phyloP scores from a whole-genome alignment of 1,284 basidiomycete species.

The Ustilago nuda region DNA sequence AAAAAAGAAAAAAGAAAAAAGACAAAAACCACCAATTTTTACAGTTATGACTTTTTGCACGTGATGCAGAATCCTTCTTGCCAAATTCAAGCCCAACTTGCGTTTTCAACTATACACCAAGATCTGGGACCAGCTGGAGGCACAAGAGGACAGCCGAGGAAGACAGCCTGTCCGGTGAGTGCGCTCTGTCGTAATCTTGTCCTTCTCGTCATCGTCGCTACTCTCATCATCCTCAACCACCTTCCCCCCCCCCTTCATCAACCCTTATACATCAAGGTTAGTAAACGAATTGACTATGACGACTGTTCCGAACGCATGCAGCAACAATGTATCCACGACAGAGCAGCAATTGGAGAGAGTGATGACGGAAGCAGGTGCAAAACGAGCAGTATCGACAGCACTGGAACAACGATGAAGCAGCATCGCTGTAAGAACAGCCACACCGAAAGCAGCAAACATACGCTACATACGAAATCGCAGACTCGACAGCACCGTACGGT shows the following conservation, averaged over 20 bases:
- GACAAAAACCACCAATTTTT: not conserved
- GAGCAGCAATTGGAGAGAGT: slow-evolving; percentile 2
- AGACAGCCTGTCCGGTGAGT: not conserved
- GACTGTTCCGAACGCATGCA: slow-evolving; percentile 6
- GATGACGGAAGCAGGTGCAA: not conserved
- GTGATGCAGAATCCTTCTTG: not conserved
- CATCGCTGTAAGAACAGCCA: not conserved
- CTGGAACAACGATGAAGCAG: not conserved
- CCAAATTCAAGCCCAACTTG: not conserved
- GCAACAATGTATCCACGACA: slow-evolving; percentile 3
- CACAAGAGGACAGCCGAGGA: not conserved
- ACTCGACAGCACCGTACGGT: not conserved
- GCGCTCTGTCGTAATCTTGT: not conserved
- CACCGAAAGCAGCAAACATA: not conserved
- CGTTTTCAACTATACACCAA: not conserved
- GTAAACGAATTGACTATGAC: slow-evolving; percentile 14
- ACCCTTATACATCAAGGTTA: slow-evolving; percentile 47
- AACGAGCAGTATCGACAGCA: slow-evolving; percentile 3
- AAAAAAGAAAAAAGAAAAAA: too few species aligned
- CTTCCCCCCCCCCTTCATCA: slow-evolving; percentile 34
- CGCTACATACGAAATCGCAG: not conserved
- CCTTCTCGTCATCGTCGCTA: slow-evolving; percentile 18
- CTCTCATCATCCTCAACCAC: slow-evolving; percentile 25
- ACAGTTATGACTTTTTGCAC: not conserved
- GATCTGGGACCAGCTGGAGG: not conserved